Evolutionary conservation across 169 alveolate species (phyloP).

Genomic region (Perkinsus marinus): DNA sequence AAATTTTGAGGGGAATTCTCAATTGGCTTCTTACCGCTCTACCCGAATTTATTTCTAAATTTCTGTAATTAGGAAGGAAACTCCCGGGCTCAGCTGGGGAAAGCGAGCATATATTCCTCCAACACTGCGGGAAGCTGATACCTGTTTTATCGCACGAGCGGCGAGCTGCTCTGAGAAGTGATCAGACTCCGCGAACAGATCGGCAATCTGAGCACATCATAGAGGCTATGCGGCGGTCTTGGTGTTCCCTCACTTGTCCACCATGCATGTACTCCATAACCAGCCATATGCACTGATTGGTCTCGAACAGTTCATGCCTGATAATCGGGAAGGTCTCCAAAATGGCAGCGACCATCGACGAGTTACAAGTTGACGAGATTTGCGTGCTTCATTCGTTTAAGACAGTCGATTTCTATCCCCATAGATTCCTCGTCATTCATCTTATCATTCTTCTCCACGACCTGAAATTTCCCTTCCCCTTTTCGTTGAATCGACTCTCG

Average conservation of each 20-base stretch:
- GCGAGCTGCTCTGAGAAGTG: constrained; percentile 43
- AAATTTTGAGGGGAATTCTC: no score
- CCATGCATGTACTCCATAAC: background rate
- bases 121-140: background rate
- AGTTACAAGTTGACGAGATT: background rate
- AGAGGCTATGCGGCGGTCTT: background rate
- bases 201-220: background rate
- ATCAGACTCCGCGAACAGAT: background rate
- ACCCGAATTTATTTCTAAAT: no score
- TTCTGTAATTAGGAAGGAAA: no score
- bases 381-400: background rate
- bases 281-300: background rate
- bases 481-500: background rate
- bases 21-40: no score
- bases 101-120: no score
- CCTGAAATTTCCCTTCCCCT: background rate
- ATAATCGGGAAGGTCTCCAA: no score
- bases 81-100: no score
- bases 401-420: background rate
- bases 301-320: background rate
- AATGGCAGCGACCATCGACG: no score
- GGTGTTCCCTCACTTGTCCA: background rate
- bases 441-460: background rate
- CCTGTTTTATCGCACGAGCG: constrained; percentile 47
- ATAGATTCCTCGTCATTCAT: background rate